Base-by-base conservation (phyloP, 1,139 yeast species). In the Debaryomyces udenii region DNA sequence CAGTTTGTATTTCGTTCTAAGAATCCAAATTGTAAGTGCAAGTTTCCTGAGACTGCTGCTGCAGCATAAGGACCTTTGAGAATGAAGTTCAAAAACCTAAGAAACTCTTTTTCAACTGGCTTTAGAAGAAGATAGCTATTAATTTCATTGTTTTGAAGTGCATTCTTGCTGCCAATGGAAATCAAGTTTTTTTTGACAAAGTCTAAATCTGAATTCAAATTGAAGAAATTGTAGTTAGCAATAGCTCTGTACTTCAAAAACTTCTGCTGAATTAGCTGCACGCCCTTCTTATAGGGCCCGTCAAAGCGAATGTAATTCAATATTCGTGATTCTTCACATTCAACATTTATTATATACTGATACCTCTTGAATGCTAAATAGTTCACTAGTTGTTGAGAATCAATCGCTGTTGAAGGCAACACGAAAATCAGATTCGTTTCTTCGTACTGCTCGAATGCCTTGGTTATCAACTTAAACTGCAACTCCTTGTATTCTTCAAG, bases 381-480 rank as follows among this genome's bases (percentile, higher is more conserved):
- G 10, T 39, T 42, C 29, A 49, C 31, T 9, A 44, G 27, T 11
- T 27, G 35, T 5, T 27, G 27, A 20, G 47, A 40, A 24, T 47
- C 50, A 28, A 51, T 44, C 13, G 37, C 32, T 13, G 49, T 42
- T 6, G 53, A 45, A 5, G 55, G 55, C 14, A 51, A 35, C 9
- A 51, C 49, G 29, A 46, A 26, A 14, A 50, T 38, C 37, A 24
- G 35, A 15, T 47, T 39, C 6, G 23, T 41, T 13, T 13, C 18
- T 32, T 32, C 35, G 11, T 23, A 14, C 22, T 32, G 28, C 23
- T 26, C 29, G 9, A 50, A 39, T 11, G 43, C 29, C 15, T 35
- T 27, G 17, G 39, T 22, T 7, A 50, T 37, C 26, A 49, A 17
- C 16, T 31, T 40, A 37, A 27, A 47, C 29, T 50, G 49, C 18